Base-by-base conservation (phyloP, 1,284 basidiomycete genomes). In the Ceratobasidium sp. region DNA sequence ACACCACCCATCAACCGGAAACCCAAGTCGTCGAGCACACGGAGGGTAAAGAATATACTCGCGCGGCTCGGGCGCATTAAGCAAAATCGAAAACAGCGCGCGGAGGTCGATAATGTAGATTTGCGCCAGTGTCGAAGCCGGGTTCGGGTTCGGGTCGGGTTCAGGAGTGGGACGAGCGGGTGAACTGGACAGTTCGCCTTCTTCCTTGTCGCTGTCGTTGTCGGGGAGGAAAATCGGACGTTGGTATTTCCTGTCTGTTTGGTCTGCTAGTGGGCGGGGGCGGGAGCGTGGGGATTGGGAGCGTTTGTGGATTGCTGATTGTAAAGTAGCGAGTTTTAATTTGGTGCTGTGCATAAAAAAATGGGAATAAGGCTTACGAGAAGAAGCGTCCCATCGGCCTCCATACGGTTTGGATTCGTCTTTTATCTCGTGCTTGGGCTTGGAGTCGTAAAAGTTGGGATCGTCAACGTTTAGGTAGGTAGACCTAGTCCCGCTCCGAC, bases 221-320 rank as follows among this genome's bases (percentile, higher is more conserved):
- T 37, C 59, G 11, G 69, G 69, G 22, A 43, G 5, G 34, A 73
- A 73, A 3, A 73, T 5, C 15, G 69, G 62, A 2, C 62, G 70
- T 22, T 34, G 22, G 37, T 62, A 56, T n/a, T 61, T 44, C 22
- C 57, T 2, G n/a, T 73, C 70, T 51, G 40, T 37, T 34, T 11
- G 32, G 22, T 52, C 44, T 19, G 9, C 44, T 15, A 73, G 57
- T 1, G 70, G 56, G 17, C 70, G 70, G 25, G 56, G 5, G 13
- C 70, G 56, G 25, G 70, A 61, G 29, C 70, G 70, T 32, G 70
- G 70, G 19, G 70, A 73, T 22, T 61, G 70, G 44, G 70, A 73
- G 11, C 70, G 70, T 49, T 46, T 43, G 29, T 44, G 57, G 13
- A 37, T 46, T 13, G 51, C 68, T 70, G 25, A 29, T 29, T 29